Evolutionary conservation across 108 stramenopile genomes (phyloP).

Genomic region (Aureococcus anophagefferens): DNA sequence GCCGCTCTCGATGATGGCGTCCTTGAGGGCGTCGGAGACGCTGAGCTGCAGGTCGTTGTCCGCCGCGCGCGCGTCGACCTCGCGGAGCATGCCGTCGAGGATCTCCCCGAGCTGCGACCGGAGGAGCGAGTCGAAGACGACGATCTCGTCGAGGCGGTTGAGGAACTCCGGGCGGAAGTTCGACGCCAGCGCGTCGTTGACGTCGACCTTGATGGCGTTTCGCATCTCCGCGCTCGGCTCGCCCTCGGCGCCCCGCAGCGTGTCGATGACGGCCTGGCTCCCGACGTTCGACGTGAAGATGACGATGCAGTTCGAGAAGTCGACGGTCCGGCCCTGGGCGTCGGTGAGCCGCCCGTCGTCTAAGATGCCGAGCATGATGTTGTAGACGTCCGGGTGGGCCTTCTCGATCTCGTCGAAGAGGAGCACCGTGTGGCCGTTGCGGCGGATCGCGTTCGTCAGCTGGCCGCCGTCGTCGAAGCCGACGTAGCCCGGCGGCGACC

Average conservation of each 20-base stretch:
- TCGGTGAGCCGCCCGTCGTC: conserved; percentile 95
- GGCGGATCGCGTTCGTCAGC: conserved; percentile 86
- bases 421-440: conserved; percentile 83
- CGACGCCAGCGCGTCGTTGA: conserved; percentile 62
- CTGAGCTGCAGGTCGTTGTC: neutral
- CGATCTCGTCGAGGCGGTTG: conserved; percentile 84
- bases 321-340: conserved; percentile 80
- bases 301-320: conserved; percentile 88
- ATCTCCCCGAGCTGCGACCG: conserved; percentile 67
- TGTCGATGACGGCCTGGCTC: conserved; percentile 54
- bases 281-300: conserved; percentile 91
- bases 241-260: conserved; percentile 22
- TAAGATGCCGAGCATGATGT: conserved; percentile 76
- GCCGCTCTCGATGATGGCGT: neutral
- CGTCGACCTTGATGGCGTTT: conserved; percentile 41
- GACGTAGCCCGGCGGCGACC: conserved; percentile 81
- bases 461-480: conserved; percentile 95
- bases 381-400: conserved; percentile 87
- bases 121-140: conserved; percentile 76
- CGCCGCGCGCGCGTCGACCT: neutral
- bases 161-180: conserved; percentile 84
- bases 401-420: conserved; percentile 95
- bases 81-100: neutral
- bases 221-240: conserved; percentile 24
- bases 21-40: neutral